phyloP scores from a whole-genome alignment of 1,284 basidiomycete genomes.

The Agaricales sp. region DNA sequence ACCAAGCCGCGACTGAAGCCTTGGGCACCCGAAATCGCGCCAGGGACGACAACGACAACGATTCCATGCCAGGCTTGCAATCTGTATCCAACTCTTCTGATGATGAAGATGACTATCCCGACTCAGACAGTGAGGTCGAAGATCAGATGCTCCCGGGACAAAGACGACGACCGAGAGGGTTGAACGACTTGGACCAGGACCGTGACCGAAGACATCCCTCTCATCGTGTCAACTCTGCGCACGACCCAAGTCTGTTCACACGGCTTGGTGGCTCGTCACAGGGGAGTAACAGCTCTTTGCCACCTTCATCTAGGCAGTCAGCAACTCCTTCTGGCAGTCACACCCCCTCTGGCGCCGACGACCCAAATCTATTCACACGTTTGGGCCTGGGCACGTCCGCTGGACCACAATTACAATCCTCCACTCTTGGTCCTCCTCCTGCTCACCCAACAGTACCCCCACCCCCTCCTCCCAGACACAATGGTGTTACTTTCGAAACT shows the following conservation, averaged over 20 bases:
- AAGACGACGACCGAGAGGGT: constrained; percentile 31
- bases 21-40: neutral
- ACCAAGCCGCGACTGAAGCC: neutral
- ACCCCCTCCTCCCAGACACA: neutral
- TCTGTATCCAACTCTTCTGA: constrained; percentile 27
- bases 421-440: neutral
- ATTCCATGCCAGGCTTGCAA: constrained; percentile 32
- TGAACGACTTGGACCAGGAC: constrained; percentile 43
- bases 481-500: neutral
- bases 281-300: neutral
- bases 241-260: neutral
- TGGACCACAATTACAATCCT: neutral
- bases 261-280: too few species aligned
- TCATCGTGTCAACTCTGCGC: constrained; percentile 23
- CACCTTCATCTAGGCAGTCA: too few species aligned
- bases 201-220: constrained; percentile 51
- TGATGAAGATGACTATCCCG: constrained; percentile 16
- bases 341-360: neutral
- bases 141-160: constrained; percentile 21
- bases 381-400: neutral
- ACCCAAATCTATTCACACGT: neutral
- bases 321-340: neutral
- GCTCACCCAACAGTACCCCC: neutral
- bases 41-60: constrained; percentile 13
- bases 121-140: constrained; percentile 16